Conservation (phyloP, 1,284 basidiomycete species). For the Veloboletus limbatus region DNA sequence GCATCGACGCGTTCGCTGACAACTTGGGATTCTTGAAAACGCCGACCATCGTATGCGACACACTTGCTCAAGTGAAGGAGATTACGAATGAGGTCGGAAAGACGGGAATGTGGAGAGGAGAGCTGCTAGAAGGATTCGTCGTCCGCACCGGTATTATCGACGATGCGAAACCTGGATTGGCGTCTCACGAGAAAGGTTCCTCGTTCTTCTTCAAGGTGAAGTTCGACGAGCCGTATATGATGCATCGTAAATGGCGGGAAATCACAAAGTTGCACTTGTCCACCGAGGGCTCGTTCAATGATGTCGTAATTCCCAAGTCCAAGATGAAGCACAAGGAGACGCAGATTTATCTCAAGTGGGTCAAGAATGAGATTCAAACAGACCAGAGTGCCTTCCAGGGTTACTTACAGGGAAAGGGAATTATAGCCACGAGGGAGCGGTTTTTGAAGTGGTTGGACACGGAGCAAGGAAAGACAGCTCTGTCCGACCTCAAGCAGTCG, state of each 20-base stretch:
- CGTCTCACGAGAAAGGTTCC: constrained; percentile 49
- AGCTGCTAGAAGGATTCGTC: constrained; percentile 94
- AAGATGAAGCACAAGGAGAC: constrained; percentile 71
- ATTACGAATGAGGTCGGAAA: constrained; percentile 73
- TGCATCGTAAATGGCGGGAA: constrained; percentile 98
- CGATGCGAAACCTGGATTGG: constrained; percentile 34
- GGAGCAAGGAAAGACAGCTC: constrained; percentile 41
- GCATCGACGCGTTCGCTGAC: constrained; percentile 77
- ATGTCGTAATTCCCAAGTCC: constrained; percentile 48
- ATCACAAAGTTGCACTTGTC: constrained; percentile 78
- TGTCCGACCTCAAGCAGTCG: constrained; percentile 25
- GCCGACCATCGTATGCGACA: constrained; percentile 52
- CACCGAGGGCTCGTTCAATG: constrained; percentile 27
- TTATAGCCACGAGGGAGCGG: constrained; percentile 79
- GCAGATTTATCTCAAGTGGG: constrained; percentile 65
- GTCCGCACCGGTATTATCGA: constrained; percentile 78
- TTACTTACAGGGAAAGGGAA: constrained; percentile 73
- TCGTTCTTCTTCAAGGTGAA: constrained; percentile 99
- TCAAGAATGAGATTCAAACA: constrained; percentile 63
- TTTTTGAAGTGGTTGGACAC: constrained; percentile 73
- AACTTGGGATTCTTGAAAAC: constrained; percentile 92
- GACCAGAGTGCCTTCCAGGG: constrained; percentile 63
- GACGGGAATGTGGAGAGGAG: constrained; percentile 78
- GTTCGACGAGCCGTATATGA: constrained; percentile 98
- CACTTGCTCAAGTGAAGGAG: constrained; percentile 65